These are phyloP conservation scores for Amanita muscaria DNA, from an alignment of 768 basidiomycete species.

Conservation along the genomic window DNA sequence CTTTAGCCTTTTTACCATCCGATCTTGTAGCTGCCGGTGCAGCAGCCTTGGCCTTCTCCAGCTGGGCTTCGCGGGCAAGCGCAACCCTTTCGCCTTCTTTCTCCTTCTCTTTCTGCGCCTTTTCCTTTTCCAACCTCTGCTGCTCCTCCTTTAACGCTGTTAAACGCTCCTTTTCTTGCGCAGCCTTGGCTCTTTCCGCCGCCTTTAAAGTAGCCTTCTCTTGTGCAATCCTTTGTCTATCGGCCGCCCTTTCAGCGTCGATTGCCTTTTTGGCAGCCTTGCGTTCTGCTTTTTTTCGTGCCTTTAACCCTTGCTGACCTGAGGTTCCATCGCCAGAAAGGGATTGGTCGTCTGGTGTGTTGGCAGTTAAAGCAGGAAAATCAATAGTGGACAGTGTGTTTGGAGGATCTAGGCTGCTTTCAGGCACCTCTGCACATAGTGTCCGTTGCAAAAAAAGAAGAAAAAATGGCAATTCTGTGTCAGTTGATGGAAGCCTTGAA, in stretches of 20 bases:
- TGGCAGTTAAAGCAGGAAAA: conserved; percentile 60
- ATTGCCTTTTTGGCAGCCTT: conserved; percentile 60
- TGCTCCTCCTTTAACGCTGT: conserved; percentile 29
- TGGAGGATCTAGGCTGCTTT: conserved; percentile 31
- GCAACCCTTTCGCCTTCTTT: conserved; percentile 30
- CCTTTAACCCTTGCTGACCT: conserved; percentile 4
- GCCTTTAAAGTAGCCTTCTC: conserved; percentile 50
- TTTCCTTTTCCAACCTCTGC: conserved; percentile 20
- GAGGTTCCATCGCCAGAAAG: conserved; percentile 14
- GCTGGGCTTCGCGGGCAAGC: conserved; percentile 22
- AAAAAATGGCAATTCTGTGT: conserved; percentile 30
- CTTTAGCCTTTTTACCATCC: conserved; percentile 19
- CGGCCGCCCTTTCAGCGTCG: conserved; percentile 52
- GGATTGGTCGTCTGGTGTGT: conserved; percentile 22
- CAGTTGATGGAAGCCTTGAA: conserved; percentile 32
- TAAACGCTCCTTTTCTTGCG: conserved; percentile 45
- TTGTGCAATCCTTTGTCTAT: conserved; percentile 46
- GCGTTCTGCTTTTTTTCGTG: conserved; percentile 43
- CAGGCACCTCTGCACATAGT: neutral
- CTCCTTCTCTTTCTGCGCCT: conserved; percentile 23
- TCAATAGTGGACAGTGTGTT: conserved; percentile 57
- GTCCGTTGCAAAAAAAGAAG: neutral
- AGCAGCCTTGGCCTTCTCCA: conserved; percentile 12
- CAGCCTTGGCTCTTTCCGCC: conserved; percentile 44
- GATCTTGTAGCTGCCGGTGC: conserved; percentile 21